Conservation (phyloP, 1,284 basidiomycete genomes). For the Lentinus polychrous region DNA sequence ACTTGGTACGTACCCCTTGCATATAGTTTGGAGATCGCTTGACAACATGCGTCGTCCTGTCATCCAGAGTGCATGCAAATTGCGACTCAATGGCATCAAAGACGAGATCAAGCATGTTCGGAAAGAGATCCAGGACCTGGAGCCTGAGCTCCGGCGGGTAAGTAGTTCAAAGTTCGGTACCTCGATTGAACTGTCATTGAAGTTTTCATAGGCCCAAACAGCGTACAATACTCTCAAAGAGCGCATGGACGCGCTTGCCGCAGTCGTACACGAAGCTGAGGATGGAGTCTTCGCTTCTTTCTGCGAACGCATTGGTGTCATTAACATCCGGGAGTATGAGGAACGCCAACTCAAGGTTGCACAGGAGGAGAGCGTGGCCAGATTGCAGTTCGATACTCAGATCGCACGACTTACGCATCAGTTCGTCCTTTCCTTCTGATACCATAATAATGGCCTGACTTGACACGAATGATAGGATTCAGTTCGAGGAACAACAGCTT, state of each 20-base stretch:
- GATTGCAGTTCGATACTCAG: constrained; percentile 82
- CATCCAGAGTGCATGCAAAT: constrained; percentile 52
- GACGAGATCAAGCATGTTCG: constrained; percentile 78
- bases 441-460: neutral
- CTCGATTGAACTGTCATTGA: neutral
- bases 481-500: constrained; percentile 76
- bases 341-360: constrained; percentile 85
- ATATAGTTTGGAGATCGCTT: neutral
- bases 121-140: constrained; percentile 58
- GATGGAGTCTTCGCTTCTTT: constrained; percentile 77
- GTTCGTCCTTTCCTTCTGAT: constrained; percentile 41
- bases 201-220: constrained; percentile 39
- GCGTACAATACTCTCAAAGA: constrained; percentile 46
- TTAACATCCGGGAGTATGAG: constrained; percentile 91
- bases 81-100: constrained; percentile 63
- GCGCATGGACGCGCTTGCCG: constrained; percentile 52
- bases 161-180: constrained; percentile 1
- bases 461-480: constrained; percentile 41
- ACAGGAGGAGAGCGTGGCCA: constrained; percentile 81
- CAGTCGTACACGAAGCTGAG: constrained; percentile 70
- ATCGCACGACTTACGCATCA: constrained; percentile 85
- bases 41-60: constrained; percentile 1
- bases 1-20: constrained; percentile 51
- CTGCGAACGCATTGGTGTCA: constrained; percentile 76
- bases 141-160: constrained; percentile 66